phyloP scores from a whole-genome alignment of 768 basidiomycete genomes.

The Tricholoma flavovirens region DNA sequence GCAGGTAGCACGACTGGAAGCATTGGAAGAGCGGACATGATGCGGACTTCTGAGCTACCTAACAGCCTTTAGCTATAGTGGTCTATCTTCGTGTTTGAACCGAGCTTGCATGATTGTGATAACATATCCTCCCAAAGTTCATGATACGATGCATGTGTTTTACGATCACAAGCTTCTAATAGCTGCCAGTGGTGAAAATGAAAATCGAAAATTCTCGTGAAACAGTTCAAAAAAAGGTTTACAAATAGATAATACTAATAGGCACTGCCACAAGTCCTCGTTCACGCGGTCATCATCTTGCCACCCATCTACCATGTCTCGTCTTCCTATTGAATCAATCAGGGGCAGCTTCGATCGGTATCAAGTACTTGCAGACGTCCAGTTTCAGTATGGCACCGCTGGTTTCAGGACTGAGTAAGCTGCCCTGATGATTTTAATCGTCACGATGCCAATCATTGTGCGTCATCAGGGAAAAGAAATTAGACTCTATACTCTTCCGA shows the following conservation, averaged over 20 bases:
- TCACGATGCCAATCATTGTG: constrained; percentile 9
- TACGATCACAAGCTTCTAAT: too few species aligned
- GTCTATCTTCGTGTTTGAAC: not conserved
- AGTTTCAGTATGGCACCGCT: constrained; percentile 88
- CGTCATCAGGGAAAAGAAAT: constrained; percentile 47
- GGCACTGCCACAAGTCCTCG: too few species aligned
- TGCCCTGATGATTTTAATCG: constrained; percentile 7
- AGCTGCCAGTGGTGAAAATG: too few species aligned
- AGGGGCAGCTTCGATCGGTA: constrained; percentile 50
- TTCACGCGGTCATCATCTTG: not conserved
- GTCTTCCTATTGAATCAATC: constrained; percentile 40
- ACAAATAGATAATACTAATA: too few species aligned
- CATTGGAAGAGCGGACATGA: constrained; percentile 27
- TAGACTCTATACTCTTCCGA: constrained; percentile 92
- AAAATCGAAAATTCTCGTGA: not conserved
- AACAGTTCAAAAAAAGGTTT: too few species aligned
- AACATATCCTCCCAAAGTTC: not conserved
- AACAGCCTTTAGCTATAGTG: not conserved
- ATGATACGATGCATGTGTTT: too few species aligned
- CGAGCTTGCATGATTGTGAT: not conserved
- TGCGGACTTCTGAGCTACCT: not conserved
- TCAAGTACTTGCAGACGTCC: constrained; percentile 63
- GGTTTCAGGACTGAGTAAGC: constrained; percentile 88
- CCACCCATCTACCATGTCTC: constrained; percentile 23
- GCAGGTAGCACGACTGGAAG: constrained; percentile 48